Evolutionary conservation across 2,329 filamentous ascomycete species (phyloP), one percentile per base, ranked within the genome.

Genomic region (Phialocephala sp.): DNA sequence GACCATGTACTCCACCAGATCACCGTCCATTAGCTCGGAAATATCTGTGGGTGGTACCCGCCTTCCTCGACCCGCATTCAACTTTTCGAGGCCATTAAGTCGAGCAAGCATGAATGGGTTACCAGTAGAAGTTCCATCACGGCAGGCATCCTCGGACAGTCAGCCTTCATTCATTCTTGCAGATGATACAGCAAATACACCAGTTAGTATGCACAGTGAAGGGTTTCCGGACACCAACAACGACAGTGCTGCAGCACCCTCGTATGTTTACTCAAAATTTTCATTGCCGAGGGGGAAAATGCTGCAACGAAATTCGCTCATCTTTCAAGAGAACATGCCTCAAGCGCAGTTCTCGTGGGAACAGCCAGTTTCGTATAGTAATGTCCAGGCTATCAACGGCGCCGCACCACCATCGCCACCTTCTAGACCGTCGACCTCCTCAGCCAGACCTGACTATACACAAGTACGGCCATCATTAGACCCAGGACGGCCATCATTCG

Each of bases 81-180:
- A 99, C 79, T 98, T 98, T 77, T 98, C 95, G 0, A 87, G 95
- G 52, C 95, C 95, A 0, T 80, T 97, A 67, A 97, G 94, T 77
- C 85, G 90, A 75, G 86, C 88, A 66, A 88, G 87, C 67, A 88
- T 85, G 14, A 71, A 36, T 66, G 69, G 71, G 39, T 86, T 87
- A 18, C 80, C 84, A 47, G 72, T 73, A 64, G 77, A 90, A n/a
- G 77, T 80, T 52, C 87, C 88, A 57, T 82, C 83, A 11, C 82
- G 88, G 41, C 87, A 91, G 74, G 82, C 86, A 8, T 90, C 89
- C 22, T 87, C 84, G 5, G 89, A 91, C 72, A 91, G 88, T 72
- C 88, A 91, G 67, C 84, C 85, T 39, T 75, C 74, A 0, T 89
- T 87, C 4, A 85, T 90, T 63, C 80, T 89, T 59, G 82, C 84